Evolutionary conservation across 2,329 filamentous ascomycete species (phyloP).

Genomic region (Pseudocercospora crystallina): DNA sequence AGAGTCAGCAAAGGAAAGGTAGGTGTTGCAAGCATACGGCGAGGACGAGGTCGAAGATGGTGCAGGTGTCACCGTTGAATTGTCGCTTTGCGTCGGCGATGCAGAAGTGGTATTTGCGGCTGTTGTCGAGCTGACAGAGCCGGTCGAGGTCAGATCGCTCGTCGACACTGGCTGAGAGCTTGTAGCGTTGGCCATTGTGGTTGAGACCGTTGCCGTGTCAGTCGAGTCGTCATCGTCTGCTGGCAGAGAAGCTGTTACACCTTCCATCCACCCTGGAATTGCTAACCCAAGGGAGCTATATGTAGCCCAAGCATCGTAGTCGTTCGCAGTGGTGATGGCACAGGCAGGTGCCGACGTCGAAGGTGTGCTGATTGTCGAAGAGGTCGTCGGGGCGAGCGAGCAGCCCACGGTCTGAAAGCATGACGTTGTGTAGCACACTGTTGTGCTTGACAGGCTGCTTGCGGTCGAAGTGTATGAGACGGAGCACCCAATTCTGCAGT

Average conservation of each 20-base stretch:
- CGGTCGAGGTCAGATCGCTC: background rate
- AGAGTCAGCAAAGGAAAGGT: background rate
- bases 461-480: conserved; percentile 6
- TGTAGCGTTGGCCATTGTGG: background rate
- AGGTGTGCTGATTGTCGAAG: conserved; percentile 4
- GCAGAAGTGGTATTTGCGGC: background rate
- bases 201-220: background rate
- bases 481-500: conserved; percentile 13
- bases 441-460: conserved; percentile 8
- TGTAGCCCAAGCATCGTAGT: conserved; percentile 12
- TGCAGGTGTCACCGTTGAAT: conserved; percentile 1
- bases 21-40: background rate
- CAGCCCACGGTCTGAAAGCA: conserved; percentile 10
- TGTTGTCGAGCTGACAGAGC: background rate
- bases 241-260: conserved; percentile 1
- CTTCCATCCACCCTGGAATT: conserved; percentile 10
- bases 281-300: conserved; percentile 9
- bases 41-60: background rate
- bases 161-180: no score
- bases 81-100: background rate
- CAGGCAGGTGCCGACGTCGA: conserved; percentile 5
- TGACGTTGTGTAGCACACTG: conserved; percentile 12
- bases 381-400: conserved; percentile 3
- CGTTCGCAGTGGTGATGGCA: background rate
- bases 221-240: background rate